A percentile compares a stretch with the other conserved stretches of the same genome.
Evolutionary conservation across 2,329 filamentous ascomycete genomes (phyloP).

Genomic region (Penicillium decumbens): DNA sequence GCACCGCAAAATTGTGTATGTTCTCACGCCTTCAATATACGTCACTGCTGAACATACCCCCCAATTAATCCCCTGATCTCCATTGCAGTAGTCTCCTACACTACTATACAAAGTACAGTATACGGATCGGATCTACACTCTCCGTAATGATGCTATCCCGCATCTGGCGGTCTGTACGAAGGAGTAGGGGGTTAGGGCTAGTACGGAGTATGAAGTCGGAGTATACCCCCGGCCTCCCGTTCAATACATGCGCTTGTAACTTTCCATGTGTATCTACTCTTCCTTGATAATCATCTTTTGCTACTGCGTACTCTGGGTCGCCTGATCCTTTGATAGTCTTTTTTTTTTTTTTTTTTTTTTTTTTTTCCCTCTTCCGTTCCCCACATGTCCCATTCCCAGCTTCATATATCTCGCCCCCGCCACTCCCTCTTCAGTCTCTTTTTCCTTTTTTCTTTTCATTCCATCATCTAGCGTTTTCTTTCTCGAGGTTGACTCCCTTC

Average conservation of each 20-base stretch:
- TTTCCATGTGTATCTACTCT: background rate
- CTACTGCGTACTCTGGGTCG: background rate
- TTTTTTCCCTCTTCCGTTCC: constrained; percentile 6
- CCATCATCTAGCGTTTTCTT: constrained; percentile 2
- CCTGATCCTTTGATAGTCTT: background rate
- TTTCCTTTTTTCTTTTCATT: constrained; percentile 5
- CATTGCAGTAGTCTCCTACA: constrained; percentile 18
- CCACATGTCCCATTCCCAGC: constrained; percentile 14
- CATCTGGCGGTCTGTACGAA: background rate
- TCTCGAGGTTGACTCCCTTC: background rate
- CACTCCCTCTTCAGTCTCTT: constrained; percentile 4
- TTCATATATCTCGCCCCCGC: constrained; percentile 17
- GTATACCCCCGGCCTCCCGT: background rate
- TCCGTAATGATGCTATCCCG: background rate
- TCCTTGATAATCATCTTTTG: background rate
- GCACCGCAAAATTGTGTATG: constrained; percentile 15
- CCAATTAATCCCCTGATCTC: constrained; percentile 28
- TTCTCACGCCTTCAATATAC: constrained; percentile 20
- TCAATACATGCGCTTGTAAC: background rate
- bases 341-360: constrained; percentile 4
- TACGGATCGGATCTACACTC: background rate
- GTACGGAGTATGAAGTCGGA: background rate
- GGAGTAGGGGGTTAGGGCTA: background rate
- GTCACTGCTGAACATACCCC: constrained; percentile 15
- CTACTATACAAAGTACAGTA: constrained; percentile 4